phyloP scores from a whole-genome alignment of 345 rosid species.

The Populus ilicifolia region DNA sequence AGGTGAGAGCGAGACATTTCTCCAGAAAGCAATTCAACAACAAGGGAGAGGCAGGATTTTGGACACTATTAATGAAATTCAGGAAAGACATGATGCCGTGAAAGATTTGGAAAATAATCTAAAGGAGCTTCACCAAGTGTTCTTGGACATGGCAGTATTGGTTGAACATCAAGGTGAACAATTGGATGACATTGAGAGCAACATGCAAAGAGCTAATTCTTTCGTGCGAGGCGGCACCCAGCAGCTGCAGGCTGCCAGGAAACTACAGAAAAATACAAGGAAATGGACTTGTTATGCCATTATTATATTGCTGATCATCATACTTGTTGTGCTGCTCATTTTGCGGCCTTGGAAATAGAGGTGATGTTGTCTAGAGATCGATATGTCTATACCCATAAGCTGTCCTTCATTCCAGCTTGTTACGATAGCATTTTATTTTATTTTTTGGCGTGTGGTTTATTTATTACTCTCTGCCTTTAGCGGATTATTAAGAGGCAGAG shows the following conservation, averaged over 20 bases:
- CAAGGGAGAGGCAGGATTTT: slow-evolving; percentile 77
- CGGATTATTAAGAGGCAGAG: background rate
- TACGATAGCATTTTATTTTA: background rate
- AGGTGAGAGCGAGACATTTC: slow-evolving; percentile 88
- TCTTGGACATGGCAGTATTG: slow-evolving; percentile 77
- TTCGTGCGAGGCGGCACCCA: slow-evolving; percentile 57
- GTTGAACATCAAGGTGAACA: slow-evolving; percentile 75
- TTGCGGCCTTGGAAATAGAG: slow-evolving; percentile 46
- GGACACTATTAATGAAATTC: slow-evolving; percentile 76
- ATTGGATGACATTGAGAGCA: slow-evolving; percentile 74
- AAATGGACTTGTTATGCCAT: slow-evolving; percentile 77
- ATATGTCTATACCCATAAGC: background rate
- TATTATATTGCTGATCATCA: slow-evolving; percentile 51
- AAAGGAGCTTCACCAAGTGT: slow-evolving; percentile 81
- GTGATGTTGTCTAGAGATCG: background rate
- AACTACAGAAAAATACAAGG: slow-evolving; percentile 64
- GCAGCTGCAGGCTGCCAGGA: slow-evolving; percentile 51
- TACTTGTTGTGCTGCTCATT: slow-evolving; percentile 50
- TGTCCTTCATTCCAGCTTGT: background rate
- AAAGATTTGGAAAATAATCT: slow-evolving; percentile 75
- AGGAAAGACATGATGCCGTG: slow-evolving; percentile 86
- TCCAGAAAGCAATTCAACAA: slow-evolving; percentile 85
- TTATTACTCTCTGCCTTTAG: background rate
- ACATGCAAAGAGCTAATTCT: slow-evolving; percentile 70
- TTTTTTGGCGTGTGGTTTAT: background rate